A percentile compares a stretch with the other conserved stretches of the same genome.
Conservation (phyloP, 176 grass and related monocot genomes). For the Phoenix roebelenii region DNA sequence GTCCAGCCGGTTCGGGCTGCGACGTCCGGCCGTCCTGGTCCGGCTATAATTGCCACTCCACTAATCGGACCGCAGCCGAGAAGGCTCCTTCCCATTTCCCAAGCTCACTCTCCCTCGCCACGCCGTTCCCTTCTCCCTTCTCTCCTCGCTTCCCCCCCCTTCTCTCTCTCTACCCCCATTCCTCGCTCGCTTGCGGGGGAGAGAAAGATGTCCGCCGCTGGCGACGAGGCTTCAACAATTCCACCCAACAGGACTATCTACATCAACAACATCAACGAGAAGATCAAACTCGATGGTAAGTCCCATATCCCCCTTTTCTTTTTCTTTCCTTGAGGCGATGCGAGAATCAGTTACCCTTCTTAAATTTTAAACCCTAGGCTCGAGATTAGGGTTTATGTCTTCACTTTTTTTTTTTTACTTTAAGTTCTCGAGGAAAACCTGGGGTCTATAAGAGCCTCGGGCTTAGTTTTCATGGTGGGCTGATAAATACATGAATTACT, state of each 20-base stretch:
- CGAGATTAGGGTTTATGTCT: neutral
- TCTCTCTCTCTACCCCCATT: no score
- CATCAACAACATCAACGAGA: slow-evolving; percentile 99
- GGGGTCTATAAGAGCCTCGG: neutral
- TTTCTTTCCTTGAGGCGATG: neutral
- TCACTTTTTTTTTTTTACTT: neutral
- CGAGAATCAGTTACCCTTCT: no score
- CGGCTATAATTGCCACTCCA: no score
- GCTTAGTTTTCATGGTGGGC: neutral
- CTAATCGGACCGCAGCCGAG: no score
- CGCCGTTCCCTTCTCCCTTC: no score
- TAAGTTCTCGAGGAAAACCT: no score
- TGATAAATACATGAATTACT: neutral
- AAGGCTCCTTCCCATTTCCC: no score
- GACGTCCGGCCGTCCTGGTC: no score
- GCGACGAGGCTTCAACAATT: slow-evolving; percentile 14
- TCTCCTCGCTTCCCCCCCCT: no score
- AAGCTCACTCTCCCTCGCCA: no score
- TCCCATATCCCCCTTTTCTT: neutral
- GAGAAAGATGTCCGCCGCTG: slow-evolving; percentile 55
- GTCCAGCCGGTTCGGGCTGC: no score
- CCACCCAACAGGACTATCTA: slow-evolving; percentile 79
- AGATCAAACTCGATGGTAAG: slow-evolving; percentile 88
- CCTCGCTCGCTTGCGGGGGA: neutral
- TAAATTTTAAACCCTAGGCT: neutral